Evolutionary conservation across 2,329 filamentous ascomycete genomes (phyloP), one percentile per base, ranked within the genome.

Genomic region (Hypoxylon sp.): DNA sequence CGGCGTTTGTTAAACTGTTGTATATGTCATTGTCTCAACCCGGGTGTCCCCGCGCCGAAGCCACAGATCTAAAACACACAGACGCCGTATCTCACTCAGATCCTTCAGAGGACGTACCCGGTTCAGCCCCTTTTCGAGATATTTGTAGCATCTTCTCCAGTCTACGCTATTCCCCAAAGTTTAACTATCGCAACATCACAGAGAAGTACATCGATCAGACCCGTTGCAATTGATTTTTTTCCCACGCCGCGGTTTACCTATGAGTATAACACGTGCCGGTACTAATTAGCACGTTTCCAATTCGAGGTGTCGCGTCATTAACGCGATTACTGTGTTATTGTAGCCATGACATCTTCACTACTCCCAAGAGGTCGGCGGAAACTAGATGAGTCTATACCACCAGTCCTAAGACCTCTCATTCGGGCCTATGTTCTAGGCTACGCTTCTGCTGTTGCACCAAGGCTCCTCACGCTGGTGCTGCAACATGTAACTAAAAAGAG

Each of bases 361-460:
- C 56, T 56, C 34, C 59, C 57, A 23, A 59, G 44, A 26, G 55
- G 36, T 41, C 61, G 45, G 32, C 55, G 35, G 40, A 55, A 57
- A 48, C 63, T 70, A 59, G 62, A 67, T 57, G 56, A 64, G 27
- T 59, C 58, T 55, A 66, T 85, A 32, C 80, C 82, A 20, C 73
- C 78, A 8, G 55, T 75, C 29, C 68, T 86, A 21, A 77, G 79
- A 42, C 83, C 84, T 11, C 67, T 84, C 16, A 62, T 84, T 44
- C 78, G 82, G 51, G 83, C 84, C 35, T 87, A 84, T 67, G 63
- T 83, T 9, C 63, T 86, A 23, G 83, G 83, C 20, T 87, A 86
- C 71, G 78, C 77, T 12, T 85, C 82, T 41, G 75, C 78, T 23
- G 81, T 85, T 5, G 76, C 73, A 19, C 83, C 83, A 8, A 75